Percentiles rank a stretch among this genome's conserved stretches.
phyloP scores from a whole-genome alignment of 768 basidiomycete genomes.

The Auricularia heimuer region DNA sequence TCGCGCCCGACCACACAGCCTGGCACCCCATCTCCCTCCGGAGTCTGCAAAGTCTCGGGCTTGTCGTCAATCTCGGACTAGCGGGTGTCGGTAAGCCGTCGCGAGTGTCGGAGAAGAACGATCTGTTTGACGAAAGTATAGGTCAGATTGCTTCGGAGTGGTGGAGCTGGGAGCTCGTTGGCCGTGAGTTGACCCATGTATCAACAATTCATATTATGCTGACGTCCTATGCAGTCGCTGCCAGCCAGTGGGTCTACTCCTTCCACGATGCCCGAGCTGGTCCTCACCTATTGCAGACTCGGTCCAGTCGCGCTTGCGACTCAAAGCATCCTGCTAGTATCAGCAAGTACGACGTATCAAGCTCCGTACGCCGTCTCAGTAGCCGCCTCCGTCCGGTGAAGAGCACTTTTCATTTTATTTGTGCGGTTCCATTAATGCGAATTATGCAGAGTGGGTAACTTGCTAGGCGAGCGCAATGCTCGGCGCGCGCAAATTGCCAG shows the following conservation, averaged over 20 bases:
- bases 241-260: conserved; percentile 33
- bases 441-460: conserved; percentile 63
- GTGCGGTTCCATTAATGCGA: conserved; percentile 10
- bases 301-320: conserved; percentile 77
- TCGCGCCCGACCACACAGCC: conserved; percentile 51
- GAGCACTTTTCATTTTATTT: too few relatives aligned
- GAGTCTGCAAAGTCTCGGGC: conserved; percentile 56
- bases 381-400: conserved; percentile 73
- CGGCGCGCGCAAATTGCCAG: conserved; percentile 63
- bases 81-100: conserved; percentile 57
- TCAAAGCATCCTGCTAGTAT: conserved; percentile 77
- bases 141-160: conserved; percentile 84
- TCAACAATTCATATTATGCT: background rate
- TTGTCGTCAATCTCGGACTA: conserved; percentile 65
- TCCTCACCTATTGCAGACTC: conserved; percentile 32
- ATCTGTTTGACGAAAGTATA: conserved; percentile 9
- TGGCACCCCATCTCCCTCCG: conserved; percentile 68
- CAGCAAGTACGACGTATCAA: conserved; percentile 69
- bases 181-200: background rate
- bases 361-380: conserved; percentile 76
- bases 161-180: conserved; percentile 94
- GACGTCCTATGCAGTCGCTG: conserved; percentile 31
- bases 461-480: conserved; percentile 73
- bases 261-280: background rate
- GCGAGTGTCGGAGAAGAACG: background rate